A percentile compares a stretch with the other conserved stretches of the same genome.
These are phyloP conservation scores for Physcia stellaris DNA, from an alignment of 495 filamentous ascomycete genomes.

Conservation along the genomic window DNA sequence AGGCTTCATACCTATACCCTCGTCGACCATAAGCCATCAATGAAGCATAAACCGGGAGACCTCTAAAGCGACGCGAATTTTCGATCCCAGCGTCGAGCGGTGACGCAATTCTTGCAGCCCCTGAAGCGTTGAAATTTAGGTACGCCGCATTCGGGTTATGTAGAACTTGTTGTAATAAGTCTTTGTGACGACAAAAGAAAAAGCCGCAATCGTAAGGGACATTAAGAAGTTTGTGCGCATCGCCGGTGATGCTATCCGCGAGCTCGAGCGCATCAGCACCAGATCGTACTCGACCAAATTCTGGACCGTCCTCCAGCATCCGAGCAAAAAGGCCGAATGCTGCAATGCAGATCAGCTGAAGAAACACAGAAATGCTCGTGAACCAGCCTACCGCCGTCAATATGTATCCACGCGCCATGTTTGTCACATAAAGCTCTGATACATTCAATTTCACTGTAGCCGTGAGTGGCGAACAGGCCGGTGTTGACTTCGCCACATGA, in stretches of 20 bases:
- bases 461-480: conserved; percentile 59
- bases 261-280: conserved; percentile 58
- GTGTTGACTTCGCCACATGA: conserved; percentile 88
- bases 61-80: conserved; percentile 83
- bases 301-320: conserved; percentile 39
- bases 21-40: conserved; percentile 58
- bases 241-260: conserved; percentile 74
- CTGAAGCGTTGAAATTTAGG: conserved; percentile 33
- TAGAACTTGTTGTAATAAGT: conserved; percentile 49
- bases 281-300: conserved; percentile 42
- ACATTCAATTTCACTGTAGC: conserved; percentile 41
- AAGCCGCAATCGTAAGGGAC: conserved; percentile 93
- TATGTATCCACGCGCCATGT: conserved; percentile 77
- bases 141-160: conserved; percentile 81
- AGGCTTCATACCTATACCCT: too few relatives aligned
- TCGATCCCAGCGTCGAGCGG: conserved; percentile 83
- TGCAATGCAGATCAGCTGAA: conserved; percentile 4
- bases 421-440: conserved; percentile 57
- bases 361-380: neutral
- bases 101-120: conserved; percentile 44
- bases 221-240: conserved; percentile 88
- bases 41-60: conserved; percentile 74
- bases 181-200: conserved; percentile 57
- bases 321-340: conserved; percentile 82
- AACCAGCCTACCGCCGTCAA: conserved; percentile 50